A percentile compares a stretch with the other conserved stretches of the same genome.
Conservation (phyloP, 257 asterid species). For the Mitragyna speciosa region DNA sequence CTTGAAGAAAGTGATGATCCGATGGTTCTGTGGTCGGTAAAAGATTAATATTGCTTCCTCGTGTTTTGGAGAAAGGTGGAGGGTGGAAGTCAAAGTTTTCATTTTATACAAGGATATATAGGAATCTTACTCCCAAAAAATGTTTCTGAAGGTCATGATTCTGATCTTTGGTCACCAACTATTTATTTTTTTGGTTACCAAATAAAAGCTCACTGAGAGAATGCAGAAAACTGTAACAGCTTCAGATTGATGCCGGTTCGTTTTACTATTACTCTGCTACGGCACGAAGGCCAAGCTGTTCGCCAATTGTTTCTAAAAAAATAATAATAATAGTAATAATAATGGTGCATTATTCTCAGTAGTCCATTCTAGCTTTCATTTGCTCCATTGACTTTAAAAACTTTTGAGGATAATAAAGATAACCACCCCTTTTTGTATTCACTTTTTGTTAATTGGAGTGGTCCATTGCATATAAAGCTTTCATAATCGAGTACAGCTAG, state of each 20-base stretch:
- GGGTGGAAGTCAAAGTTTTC: not conserved
- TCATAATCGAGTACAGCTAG: not conserved
- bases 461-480: slow-evolving; percentile 7
- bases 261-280: not conserved
- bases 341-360: not conserved
- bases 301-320: not conserved
- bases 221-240: too few relatives aligned
- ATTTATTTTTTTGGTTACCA: too few relatives aligned
- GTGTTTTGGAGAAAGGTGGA: not conserved
- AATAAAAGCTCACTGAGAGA: too few relatives aligned
- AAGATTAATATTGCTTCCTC: not conserved
- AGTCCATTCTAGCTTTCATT: not conserved
- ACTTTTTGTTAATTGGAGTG: slow-evolving; percentile 14
- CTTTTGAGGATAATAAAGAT: slow-evolving; percentile 3
- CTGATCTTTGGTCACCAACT: too few relatives aligned
- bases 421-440: slow-evolving; percentile 10
- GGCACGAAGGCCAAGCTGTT: not conserved
- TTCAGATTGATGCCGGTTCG: too few relatives aligned
- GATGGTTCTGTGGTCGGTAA: not conserved
- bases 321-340: too few relatives aligned
- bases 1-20: not conserved
- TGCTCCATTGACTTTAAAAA: not conserved
- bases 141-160: not conserved
- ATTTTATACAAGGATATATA: not conserved
- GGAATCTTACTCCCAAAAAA: not conserved